phyloP scores from a whole-genome alignment of 1,139 yeast genomes.

The Entelexis sorbosivorans region DNA sequence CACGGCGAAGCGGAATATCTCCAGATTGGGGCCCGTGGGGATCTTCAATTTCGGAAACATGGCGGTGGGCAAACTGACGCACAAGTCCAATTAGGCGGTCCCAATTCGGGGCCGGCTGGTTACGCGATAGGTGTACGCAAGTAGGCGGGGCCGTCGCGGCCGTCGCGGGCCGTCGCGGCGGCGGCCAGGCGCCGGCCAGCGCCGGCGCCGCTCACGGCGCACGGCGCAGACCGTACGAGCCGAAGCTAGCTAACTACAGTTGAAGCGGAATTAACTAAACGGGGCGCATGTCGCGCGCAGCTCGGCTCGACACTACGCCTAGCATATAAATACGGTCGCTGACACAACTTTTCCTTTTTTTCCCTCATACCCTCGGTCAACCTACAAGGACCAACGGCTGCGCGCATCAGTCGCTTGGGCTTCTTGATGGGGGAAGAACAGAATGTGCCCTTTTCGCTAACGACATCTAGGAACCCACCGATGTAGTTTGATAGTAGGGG shows the following conservation, averaged over 20 bases:
- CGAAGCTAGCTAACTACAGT: no score
- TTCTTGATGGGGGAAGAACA: constrained; percentile 9
- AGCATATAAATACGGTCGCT: neutral
- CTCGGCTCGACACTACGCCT: no score
- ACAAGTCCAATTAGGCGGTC: neutral
- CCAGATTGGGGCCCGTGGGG: constrained; percentile 36
- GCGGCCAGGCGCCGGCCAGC: no score
- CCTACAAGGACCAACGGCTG: neutral
- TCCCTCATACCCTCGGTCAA: neutral
- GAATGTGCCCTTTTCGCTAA: constrained; percentile 25
- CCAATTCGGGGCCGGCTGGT: neutral
- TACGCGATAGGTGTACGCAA: neutral
- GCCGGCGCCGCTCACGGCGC: no score
- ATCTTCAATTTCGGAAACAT: constrained; percentile 20
- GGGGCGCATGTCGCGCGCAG: no score
- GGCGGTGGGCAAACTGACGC: neutral
- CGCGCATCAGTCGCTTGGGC: neutral
- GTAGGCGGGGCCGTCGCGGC: no score
- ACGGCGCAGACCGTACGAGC: no score
- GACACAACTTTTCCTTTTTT: neutral
- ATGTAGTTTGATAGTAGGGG: constrained; percentile 27
- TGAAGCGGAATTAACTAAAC: no score
- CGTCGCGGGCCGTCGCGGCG: neutral
- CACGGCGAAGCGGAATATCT: constrained; percentile 71
- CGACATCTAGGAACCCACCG: constrained; percentile 23